phyloP scores from a whole-genome alignment of 139 green algal genomes.

The Limnomonas spitsbergensis region DNA sequence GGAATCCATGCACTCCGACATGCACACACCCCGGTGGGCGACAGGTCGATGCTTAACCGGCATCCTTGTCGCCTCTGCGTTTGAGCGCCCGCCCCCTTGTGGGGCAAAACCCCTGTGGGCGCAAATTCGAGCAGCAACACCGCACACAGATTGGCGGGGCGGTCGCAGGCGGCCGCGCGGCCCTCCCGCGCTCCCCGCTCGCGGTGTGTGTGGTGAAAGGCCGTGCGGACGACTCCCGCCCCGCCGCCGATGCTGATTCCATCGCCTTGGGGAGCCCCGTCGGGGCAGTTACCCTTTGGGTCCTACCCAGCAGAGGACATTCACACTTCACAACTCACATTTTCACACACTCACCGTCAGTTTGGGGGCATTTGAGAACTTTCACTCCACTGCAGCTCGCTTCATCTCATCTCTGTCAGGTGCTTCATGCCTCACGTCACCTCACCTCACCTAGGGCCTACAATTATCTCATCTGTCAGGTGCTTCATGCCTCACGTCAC shows the following conservation, averaged over 20 bases:
- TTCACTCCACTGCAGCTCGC: too few species aligned
- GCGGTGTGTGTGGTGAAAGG: neutral
- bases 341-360: too few species aligned
- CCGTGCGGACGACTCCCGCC: conserved; percentile 7
- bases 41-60: conserved; percentile 17
- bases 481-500: too few species aligned
- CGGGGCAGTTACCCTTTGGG: conserved; percentile 62
- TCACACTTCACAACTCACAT: neutral
- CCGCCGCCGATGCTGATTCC: conserved; percentile 58
- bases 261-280: conserved; percentile 66
- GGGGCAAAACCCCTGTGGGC: conserved; percentile 25
- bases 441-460: too few species aligned
- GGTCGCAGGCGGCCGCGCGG: conserved; percentile 8
- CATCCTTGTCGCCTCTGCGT: conserved; percentile 19
- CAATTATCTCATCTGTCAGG: too few species aligned
- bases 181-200: too few species aligned
- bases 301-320: conserved; percentile 64
- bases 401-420: too few species aligned
- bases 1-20: too few species aligned
- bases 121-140: conserved; percentile 52
- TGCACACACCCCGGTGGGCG: neutral
- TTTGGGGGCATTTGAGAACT: too few species aligned
- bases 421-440: too few species aligned
- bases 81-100: conserved; percentile 27
- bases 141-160: conserved; percentile 41